phyloP scores from a whole-genome alignment of 805 yeast genomes.

The Starmera quercuum region DNA sequence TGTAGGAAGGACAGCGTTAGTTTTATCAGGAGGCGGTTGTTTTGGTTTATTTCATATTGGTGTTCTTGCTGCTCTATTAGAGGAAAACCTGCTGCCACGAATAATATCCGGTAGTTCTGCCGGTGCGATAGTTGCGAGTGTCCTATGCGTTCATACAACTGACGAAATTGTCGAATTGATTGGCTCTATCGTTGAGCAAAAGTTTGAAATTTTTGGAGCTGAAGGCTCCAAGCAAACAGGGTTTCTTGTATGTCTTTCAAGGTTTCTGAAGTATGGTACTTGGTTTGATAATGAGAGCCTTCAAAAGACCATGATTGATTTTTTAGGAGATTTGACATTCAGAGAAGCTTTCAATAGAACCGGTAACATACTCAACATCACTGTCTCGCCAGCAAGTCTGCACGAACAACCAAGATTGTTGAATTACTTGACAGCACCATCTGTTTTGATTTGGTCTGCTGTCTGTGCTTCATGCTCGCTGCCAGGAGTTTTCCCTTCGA shows the following conservation, averaged over 20 bases:
- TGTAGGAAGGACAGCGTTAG: slow-evolving; percentile 89
- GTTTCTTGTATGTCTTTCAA: slow-evolving; percentile 42
- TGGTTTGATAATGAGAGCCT: slow-evolving; percentile 76
- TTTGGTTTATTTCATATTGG: slow-evolving; percentile 93
- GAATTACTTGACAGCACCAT: slow-evolving; percentile 73
- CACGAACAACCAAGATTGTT: slow-evolving; percentile 87
- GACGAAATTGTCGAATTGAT: slow-evolving; percentile 59
- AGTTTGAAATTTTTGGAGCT: slow-evolving; percentile 45
- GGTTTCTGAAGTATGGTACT: slow-evolving; percentile 76
- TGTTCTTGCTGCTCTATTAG: slow-evolving; percentile 71
- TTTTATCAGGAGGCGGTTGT: slow-evolving; percentile 94
- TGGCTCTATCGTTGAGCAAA: slow-evolving; percentile 32
- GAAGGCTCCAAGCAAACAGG: slow-evolving; percentile 44
- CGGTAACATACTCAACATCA: slow-evolving; percentile 85
- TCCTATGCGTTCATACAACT: slow-evolving; percentile 72
- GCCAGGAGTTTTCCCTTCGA: slow-evolving; percentile 86
- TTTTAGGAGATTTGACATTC: slow-evolving; percentile 86
- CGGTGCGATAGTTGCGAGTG: slow-evolving; percentile 90
- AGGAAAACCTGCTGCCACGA: slow-evolving; percentile 69
- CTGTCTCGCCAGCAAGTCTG: slow-evolving; percentile 85
- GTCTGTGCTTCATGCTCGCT: slow-evolving; percentile 92
- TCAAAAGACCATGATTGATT: slow-evolving; percentile 62
- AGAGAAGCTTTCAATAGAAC: slow-evolving; percentile 93
- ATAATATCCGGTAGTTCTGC: slow-evolving; percentile 93
- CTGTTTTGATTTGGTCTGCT: slow-evolving; percentile 79